Evolutionary conservation across 2,329 filamentous ascomycete species (phyloP).

Genomic region (Periconia digitata): DNA sequence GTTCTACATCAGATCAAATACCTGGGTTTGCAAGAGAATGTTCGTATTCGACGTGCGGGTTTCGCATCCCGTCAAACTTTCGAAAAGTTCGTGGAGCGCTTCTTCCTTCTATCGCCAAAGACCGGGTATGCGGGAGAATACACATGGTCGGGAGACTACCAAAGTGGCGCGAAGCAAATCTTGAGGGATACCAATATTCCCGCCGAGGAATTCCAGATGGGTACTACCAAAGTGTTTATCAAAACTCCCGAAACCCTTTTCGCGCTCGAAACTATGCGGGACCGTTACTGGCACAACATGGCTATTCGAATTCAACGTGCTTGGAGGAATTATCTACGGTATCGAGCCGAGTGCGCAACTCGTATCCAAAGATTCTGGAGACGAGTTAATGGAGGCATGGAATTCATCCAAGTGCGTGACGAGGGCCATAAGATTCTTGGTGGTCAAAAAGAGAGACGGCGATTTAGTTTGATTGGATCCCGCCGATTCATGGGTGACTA

Average conservation of each 20-base stretch:
- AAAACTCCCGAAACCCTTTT: slow-evolving; percentile 97
- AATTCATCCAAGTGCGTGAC: slow-evolving; percentile 85
- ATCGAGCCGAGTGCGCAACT: slow-evolving; percentile 87
- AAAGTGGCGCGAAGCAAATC: slow-evolving; percentile 87
- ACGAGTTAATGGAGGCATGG: slow-evolving; percentile 85
- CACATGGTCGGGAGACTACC: slow-evolving; percentile 87
- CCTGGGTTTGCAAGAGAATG: slow-evolving; percentile 98
- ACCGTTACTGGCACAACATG: slow-evolving; percentile 99
- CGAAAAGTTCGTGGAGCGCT: slow-evolving; percentile 96
- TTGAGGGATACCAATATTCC: slow-evolving; percentile 96
- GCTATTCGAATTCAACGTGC: slow-evolving; percentile 95
- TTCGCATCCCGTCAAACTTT: slow-evolving; percentile 97
- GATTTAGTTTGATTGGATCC: slow-evolving; percentile 89
- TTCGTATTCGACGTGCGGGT: slow-evolving; percentile 91
- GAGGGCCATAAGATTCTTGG: slow-evolving; percentile 80
- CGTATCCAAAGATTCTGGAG: slow-evolving; percentile 96
- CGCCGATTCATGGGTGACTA: slow-evolving; percentile 95
- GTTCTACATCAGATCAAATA: slow-evolving; percentile 99
- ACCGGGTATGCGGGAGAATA: slow-evolving; percentile 97
- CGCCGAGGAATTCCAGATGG: slow-evolving; percentile 93
- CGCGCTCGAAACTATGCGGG: slow-evolving; percentile 94
- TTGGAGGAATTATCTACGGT: slow-evolving; percentile 94
- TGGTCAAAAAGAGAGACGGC: slow-evolving; percentile 84
- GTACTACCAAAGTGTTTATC: slow-evolving; percentile 95
- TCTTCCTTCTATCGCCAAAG: slow-evolving; percentile 91